Evolutionary conservation across 108 stramenopile genomes (phyloP).

Genomic region (Phaeodactylum tricornutum): DNA sequence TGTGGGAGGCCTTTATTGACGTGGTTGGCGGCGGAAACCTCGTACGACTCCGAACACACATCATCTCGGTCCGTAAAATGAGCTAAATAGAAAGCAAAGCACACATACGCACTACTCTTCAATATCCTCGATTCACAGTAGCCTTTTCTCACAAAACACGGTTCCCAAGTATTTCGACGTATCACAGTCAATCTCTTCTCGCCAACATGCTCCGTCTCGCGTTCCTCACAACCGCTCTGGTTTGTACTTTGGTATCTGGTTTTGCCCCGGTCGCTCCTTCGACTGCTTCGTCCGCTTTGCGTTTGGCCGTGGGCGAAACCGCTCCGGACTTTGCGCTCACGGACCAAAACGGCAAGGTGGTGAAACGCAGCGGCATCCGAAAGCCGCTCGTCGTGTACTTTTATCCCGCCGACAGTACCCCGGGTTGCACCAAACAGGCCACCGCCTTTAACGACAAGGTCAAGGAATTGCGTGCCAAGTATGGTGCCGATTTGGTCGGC

Average conservation of each 20-base stretch:
- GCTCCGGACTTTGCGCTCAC: conserved; percentile 70
- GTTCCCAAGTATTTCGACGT: too few species aligned
- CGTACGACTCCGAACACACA: too few species aligned
- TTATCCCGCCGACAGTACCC: conserved; percentile 71
- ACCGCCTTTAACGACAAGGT: conserved; percentile 53
- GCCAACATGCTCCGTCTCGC: too few species aligned
- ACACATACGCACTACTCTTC: too few species aligned
- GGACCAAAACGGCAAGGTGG: conserved; percentile 75
- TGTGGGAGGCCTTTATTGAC: too few species aligned
- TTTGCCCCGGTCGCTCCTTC: conserved; percentile 37
- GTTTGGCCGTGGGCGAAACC: conserved; percentile 58
- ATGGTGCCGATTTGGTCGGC: conserved; percentile 70
- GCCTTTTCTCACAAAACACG: too few species aligned
- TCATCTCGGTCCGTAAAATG: too few species aligned
- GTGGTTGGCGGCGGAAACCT: too few species aligned
- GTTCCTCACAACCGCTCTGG: too few species aligned
- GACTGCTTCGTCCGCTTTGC: conserved; percentile 17
- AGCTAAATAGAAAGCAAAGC: too few species aligned
- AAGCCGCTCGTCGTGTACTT: conserved; percentile 80
- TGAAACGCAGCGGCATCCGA: conserved; percentile 56
- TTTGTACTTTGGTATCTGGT: conserved; percentile 26
- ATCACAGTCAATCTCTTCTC: too few species aligned
- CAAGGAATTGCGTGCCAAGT: conserved; percentile 54
- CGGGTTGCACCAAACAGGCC: conserved; percentile 76
- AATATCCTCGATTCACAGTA: too few species aligned